These are phyloP conservation scores for Trypanosoma melophagium DNA, from an alignment of 208 protist species.

Conservation along the genomic window DNA sequence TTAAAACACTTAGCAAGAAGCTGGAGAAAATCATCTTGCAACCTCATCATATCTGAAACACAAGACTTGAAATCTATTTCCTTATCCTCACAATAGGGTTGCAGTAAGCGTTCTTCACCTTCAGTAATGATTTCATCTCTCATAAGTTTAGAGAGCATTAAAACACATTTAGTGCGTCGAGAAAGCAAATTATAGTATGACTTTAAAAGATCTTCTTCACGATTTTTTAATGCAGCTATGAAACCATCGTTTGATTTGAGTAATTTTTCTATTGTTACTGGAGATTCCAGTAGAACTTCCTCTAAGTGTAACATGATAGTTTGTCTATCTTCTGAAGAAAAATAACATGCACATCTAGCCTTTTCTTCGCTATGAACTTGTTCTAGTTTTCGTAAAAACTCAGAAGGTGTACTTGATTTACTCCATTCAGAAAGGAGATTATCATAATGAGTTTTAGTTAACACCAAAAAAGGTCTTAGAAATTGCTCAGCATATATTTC, in stretches of 20 bases:
- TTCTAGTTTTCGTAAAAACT: constrained; percentile 47
- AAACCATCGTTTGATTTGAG: constrained; percentile 52
- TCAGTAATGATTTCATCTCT: constrained; percentile 52
- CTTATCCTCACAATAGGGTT: constrained; percentile 50
- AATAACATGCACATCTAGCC: constrained; percentile 59
- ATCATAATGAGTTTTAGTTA: constrained; percentile 60
- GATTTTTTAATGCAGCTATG: constrained; percentile 35
- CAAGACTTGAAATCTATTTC: constrained; percentile 56
- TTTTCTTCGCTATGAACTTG: constrained; percentile 45
- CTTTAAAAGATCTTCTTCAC: constrained; percentile 49
- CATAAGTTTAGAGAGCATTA: constrained; percentile 42
- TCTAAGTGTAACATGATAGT: constrained; percentile 65
- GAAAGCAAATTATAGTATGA: constrained; percentile 69
- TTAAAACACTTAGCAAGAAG: constrained; percentile 66
- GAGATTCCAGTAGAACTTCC: constrained; percentile 52
- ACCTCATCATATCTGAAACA: constrained; percentile 65
- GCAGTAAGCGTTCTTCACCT: constrained; percentile 40
- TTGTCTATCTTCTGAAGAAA: constrained; percentile 48
- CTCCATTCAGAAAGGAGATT: constrained; percentile 43
- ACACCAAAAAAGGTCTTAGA: constrained; percentile 58
- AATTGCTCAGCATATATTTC: constrained; percentile 75
- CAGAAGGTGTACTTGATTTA: constrained; percentile 27
- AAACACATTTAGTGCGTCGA: constrained; percentile 40
- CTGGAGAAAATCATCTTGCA: constrained; percentile 71
- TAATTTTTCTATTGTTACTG: constrained; percentile 39